Conservation (phyloP, 2,329 filamentous ascomycete genomes). For the Calonectria hawksworthii region DNA sequence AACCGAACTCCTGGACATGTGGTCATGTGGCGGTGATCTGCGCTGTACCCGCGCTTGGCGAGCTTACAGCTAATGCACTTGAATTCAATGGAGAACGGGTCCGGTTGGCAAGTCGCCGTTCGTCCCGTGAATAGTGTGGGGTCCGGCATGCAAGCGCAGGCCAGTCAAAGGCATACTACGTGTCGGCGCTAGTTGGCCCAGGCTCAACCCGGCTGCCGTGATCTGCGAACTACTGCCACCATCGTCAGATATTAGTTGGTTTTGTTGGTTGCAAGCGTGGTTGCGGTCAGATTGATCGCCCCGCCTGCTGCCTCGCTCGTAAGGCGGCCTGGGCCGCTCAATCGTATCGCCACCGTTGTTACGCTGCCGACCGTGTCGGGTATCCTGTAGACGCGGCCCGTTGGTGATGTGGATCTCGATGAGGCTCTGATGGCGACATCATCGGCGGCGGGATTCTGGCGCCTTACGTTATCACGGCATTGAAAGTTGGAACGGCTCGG, state of each 20-base stretch:
- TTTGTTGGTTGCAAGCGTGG: neutral
- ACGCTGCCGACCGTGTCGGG: neutral
- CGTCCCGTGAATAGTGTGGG: neutral
- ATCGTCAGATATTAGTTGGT: neutral
- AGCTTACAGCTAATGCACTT: neutral
- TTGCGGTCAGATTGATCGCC: neutral
- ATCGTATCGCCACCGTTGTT: neutral
- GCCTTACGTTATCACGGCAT: neutral
- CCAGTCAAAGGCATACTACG: neutral
- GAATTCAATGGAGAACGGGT: neutral
- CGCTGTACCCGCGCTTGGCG: neutral
- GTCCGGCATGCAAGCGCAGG: neutral
- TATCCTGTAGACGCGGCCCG: neutral
- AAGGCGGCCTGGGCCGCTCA: neutral
- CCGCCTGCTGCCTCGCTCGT: neutral
- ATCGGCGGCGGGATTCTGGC: neutral
- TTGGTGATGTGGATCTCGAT: neutral
- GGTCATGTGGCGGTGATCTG: neutral
- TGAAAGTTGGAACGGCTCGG: neutral
- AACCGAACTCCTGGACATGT: neutral
- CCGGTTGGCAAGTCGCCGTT: neutral
- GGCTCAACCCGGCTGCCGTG: neutral
- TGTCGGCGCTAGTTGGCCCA: neutral
- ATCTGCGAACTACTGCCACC: neutral
- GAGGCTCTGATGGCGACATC: too few species aligned